Conservation (phyloP, 2,329 filamentous ascomycete species). For the Calycina marina region DNA sequence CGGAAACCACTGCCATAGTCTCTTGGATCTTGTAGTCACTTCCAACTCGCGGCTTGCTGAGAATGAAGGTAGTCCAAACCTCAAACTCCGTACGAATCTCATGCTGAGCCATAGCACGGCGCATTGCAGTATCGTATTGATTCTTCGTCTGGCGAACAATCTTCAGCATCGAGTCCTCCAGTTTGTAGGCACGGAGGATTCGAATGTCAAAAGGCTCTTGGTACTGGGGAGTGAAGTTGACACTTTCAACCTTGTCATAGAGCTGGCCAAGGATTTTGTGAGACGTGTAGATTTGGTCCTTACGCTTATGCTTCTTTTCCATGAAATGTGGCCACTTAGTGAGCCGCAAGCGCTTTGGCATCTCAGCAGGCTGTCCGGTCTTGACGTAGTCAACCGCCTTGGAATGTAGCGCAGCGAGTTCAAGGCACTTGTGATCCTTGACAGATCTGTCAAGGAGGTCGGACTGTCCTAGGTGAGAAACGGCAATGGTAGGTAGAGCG, state of each 20-base stretch:
- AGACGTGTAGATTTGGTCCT: conserved; percentile 46
- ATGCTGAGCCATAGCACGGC: conserved; percentile 71
- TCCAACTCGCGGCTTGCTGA: conserved; percentile 56
- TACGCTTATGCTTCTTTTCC: conserved; percentile 43
- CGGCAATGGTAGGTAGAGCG: conserved; percentile 63
- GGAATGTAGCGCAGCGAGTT: conserved; percentile 70
- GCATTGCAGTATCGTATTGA: conserved; percentile 63
- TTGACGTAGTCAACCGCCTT: conserved; percentile 91
- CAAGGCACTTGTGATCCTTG: conserved; percentile 51
- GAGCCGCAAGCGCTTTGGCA: conserved; percentile 45
- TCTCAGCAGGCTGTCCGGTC: conserved; percentile 62
- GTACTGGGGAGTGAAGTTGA: conserved; percentile 62
- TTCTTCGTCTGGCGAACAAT: conserved; percentile 53
- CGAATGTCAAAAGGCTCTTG: conserved; percentile 60
- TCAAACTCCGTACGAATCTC: conserved; percentile 82
- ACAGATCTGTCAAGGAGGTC: conserved; percentile 50
- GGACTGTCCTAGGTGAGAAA: conserved; percentile 64
- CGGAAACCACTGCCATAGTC: conserved; percentile 56
- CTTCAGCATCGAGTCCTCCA: conserved; percentile 38
- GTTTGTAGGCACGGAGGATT: conserved; percentile 48
- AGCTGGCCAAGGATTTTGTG: conserved; percentile 61
- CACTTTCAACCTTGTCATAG: conserved; percentile 56
- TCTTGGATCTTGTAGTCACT: conserved; percentile 81
- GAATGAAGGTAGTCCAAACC: conserved; percentile 73
- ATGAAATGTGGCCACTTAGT: conserved; percentile 73